Evolutionary conservation across 2,329 filamentous ascomycete genomes (phyloP), one percentile per base, ranked within the genome.

Genomic region (Cercospora sp.): DNA sequence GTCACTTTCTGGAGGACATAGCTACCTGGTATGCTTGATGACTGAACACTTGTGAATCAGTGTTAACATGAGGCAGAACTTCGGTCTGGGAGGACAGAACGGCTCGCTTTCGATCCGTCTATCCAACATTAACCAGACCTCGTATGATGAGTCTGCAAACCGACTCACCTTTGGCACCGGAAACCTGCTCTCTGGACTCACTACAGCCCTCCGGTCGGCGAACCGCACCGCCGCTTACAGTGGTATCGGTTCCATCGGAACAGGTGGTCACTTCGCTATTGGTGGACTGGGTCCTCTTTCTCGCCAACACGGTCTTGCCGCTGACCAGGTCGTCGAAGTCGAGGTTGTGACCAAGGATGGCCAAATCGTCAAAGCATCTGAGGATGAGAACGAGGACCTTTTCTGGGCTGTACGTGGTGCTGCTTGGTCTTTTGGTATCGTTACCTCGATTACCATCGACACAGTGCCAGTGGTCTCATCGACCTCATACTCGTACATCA

Each of bases 221-320:
- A 55, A 63, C 18, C 63, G 63, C 9, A 62, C 57, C 10, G 58
- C 58, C 0, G 60, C 60, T 5, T 68, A 61, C 59, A 65, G 66
- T 33, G 18, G 18, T 2, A 66, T 66, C 42, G 58, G 59, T 7
- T 68, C 67, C 5, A 64, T 70, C 26, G 68, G 68, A 3, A 64
- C 62, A 8, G 68, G 68, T 42, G 68, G 68, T 6, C 68, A 70
- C 31, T 60, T 65, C 40, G 64, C 68, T 2, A 70, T 68, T 28
- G 71, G 71, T 16, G 71, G 71, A 10, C 65, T 71, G 9, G 71
- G 71, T 1, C 84, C 84, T 75, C 77, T 89, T 18, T 84, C 81
- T 23, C 84, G 85, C 0, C 78, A 80, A 33, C 79, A 87, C 65
- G 88, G 88, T 0, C 78, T 89, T 10, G 80, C 80, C 0, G 82